Evolutionary conservation across 768 basidiomycete species (phyloP), one percentile per base, ranked within the genome.

Genomic region (Auriscalpium vulgare): DNA sequence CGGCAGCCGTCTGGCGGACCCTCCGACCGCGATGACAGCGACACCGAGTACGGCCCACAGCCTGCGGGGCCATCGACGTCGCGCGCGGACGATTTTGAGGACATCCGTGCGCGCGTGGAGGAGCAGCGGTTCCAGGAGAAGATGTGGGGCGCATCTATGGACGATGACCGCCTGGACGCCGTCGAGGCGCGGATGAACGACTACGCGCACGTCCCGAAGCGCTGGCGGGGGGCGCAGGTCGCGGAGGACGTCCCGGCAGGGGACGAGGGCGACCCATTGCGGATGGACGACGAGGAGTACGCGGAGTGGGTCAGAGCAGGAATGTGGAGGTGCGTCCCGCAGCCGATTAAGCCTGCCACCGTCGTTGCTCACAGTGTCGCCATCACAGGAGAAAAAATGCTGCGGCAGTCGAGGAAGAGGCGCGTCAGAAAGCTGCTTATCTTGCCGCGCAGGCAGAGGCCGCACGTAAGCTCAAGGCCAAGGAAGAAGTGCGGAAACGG

Each of bases 281-380:
- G 67, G 49, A 87, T 95, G 87, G 84, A 86, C 57, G 91, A 94
- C 8, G 87, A 94, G 61, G 85, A 91, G 57, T 95, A 95, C 62
- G 81, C 87, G 1, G 89, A 91, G 63, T 95, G 89, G 88, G 73
- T 95, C 51, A 74, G 93, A 59, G 70, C 78, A 23, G 91, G 90
- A 48, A 95, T 97, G 88, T 93, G 89, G 75, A 80, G 82, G 81
- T 85, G 58, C 43, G 81, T 70, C 11, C 47, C 45, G 6, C 51
- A 14, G n/a, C 8, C 8, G 7, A 14, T 10, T 56, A 37, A 13
- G 16, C n/a, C 53, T 7, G 16, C 16, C 49, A n/a, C 37, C 47
- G 37, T 34, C 29, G 51, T 46, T 45, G 38, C 56, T 49, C 54
- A 54, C 46, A 54, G 36, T 34, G 45, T 35, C 55, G 53, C 16